These are phyloP conservation scores for Iberis pinnata DNA, from an alignment of 345 rosid genomes.

Conservation along the genomic window DNA sequence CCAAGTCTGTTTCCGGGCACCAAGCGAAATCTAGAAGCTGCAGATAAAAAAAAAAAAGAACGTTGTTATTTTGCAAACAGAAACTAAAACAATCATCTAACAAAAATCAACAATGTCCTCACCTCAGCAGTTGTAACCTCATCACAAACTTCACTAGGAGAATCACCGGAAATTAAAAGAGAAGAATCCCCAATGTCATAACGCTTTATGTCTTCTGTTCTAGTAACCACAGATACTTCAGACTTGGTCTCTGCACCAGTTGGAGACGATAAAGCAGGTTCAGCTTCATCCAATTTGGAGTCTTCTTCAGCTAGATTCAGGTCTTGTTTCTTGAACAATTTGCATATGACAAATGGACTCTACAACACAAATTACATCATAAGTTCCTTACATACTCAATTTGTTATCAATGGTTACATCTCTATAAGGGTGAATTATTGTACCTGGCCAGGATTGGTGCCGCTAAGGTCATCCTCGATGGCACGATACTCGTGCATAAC, in stretches of 20 bases:
- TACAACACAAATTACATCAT: conserved; percentile 26
- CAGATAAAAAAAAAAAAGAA: conserved; percentile 13
- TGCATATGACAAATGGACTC: conserved; percentile 60
- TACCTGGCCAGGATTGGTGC: conserved; percentile 87
- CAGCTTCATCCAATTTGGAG: conserved; percentile 35
- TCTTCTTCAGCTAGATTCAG: conserved; percentile 24
- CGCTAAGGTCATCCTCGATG: conserved; percentile 52
- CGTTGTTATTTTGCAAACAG: not conserved
- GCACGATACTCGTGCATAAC: conserved; percentile 93
- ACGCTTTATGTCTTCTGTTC: conserved; percentile 26
- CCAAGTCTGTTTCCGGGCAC: conserved; percentile 18
- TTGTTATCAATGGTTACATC: not conserved
- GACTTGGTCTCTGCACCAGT: conserved; percentile 18
- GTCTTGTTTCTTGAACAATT: conserved; percentile 65
- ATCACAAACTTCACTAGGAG: conserved; percentile 18
- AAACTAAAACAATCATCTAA: conserved; percentile 6
- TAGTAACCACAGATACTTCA: conserved; percentile 25
- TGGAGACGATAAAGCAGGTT: conserved; percentile 35
- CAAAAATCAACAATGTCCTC: conserved; percentile 9
- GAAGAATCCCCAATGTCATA: conserved; percentile 14
- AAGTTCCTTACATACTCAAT: conserved; percentile 2
- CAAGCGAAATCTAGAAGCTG: conserved; percentile 33
- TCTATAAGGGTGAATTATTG: not conserved
- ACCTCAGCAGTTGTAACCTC: conserved; percentile 33
- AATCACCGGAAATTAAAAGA: conserved; percentile 13